Evolutionary conservation across 73 alveolate species (phyloP).

Genomic region (Paramecium caudatum): DNA sequence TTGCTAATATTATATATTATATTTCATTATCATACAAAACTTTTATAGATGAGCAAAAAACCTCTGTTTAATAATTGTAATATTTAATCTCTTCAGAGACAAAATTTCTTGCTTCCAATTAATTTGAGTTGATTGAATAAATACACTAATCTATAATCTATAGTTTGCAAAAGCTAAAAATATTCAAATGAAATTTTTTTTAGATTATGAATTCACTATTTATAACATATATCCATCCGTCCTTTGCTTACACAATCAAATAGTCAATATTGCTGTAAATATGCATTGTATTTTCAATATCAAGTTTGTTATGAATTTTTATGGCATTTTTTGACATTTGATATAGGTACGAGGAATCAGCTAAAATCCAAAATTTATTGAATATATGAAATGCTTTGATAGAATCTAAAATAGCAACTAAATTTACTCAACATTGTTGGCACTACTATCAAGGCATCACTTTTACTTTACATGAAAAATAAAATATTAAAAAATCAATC

Average conservation of each 20-base stretch:
- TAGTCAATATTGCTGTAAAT: neutral
- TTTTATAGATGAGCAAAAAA: too few relatives aligned
- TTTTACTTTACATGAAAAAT: neutral
- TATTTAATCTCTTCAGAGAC: neutral
- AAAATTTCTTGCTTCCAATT: neutral
- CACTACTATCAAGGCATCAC: slow-evolving; percentile 32
- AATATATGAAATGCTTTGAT: slow-evolving; percentile 10
- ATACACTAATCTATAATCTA: neutral
- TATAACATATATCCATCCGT: neutral
- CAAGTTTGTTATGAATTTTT: neutral
- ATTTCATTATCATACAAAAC: too few relatives aligned
- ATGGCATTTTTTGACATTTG: slow-evolving; percentile 25
- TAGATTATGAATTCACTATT: neutral
- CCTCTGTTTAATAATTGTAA: neutral
- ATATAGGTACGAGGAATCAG: neutral
- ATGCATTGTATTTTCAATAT: neutral
- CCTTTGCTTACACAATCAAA: neutral
- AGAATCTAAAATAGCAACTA: slow-evolving; percentile 27
- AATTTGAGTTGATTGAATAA: neutral
- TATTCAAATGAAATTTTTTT: neutral
- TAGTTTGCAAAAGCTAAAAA: slow-evolving; percentile 21
- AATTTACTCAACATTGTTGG: slow-evolving; percentile 11
- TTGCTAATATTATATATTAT: too few relatives aligned
- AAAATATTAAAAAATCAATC: neutral
- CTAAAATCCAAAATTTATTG: neutral